Percentiles rank a stretch among this genome's conserved stretches.
Evolutionary conservation across 805 yeast genomes (phyloP).

Genomic region (Jamesozyma hellenica): DNA sequence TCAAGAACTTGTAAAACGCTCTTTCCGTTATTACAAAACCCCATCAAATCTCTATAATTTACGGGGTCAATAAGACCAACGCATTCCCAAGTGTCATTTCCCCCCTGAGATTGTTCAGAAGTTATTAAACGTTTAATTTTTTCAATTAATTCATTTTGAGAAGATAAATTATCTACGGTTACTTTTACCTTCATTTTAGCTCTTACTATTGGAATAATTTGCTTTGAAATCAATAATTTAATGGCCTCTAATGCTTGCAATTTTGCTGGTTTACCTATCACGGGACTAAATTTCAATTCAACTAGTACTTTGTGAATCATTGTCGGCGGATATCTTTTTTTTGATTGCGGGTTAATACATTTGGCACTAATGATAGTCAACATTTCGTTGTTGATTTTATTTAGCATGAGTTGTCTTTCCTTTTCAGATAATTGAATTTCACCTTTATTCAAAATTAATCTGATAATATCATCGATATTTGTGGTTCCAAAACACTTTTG

Average conservation of each 20-base stretch:
- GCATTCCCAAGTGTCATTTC: slow-evolving; percentile 40
- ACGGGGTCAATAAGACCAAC: slow-evolving; percentile 79
- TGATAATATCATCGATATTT: slow-evolving; percentile 61
- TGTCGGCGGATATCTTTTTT: slow-evolving; percentile 87
- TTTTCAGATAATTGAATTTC: slow-evolving; percentile 91
- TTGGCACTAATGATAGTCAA: slow-evolving; percentile 76
- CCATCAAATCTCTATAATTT: slow-evolving; percentile 60
- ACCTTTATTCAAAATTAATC: slow-evolving; percentile 79
- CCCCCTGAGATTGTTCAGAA: slow-evolving; percentile 14
- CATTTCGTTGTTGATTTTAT: slow-evolving; percentile 71
- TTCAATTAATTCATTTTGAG: slow-evolving; percentile 30
- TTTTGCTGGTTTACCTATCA: slow-evolving; percentile 67
- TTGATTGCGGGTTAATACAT: slow-evolving; percentile 82
- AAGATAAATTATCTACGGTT: slow-evolving; percentile 40
- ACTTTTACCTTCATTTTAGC: slow-evolving; percentile 85
- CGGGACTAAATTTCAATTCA: slow-evolving; percentile 70
- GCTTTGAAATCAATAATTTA: slow-evolving; percentile 60
- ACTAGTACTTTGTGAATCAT: slow-evolving; percentile 82
- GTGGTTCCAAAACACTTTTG: slow-evolving; percentile 64
- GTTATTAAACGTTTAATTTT: slow-evolving; percentile 35
- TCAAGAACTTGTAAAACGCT: slow-evolving; percentile 77
- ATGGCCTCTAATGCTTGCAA: slow-evolving; percentile 89
- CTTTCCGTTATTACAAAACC: slow-evolving; percentile 39
- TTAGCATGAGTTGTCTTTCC: slow-evolving; percentile 69
- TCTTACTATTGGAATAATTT: slow-evolving; percentile 84